Evolutionary conservation across 352 stramenopile species (phyloP).

Genomic region (Globisporangium apiculatum): DNA sequence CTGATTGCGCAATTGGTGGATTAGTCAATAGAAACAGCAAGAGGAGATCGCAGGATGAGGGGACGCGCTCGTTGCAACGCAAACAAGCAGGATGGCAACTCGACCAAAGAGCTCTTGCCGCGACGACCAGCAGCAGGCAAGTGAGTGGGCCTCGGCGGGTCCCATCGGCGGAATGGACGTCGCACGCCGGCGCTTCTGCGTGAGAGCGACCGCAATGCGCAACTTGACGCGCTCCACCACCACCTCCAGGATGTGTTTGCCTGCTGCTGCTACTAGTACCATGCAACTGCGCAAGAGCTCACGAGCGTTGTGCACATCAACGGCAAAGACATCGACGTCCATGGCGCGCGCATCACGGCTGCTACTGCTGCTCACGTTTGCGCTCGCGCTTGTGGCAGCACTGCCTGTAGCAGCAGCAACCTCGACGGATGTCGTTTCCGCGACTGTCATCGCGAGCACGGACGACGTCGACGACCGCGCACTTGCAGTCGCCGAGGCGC

Average conservation of each 20-base stretch:
- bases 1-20: too few species aligned
- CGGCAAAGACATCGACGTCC: too few species aligned
- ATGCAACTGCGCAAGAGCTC: background rate
- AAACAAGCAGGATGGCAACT: too few species aligned
- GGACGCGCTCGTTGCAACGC: too few species aligned
- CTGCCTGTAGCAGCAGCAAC: background rate
- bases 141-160: background rate
- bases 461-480: background rate
- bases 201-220: background rate
- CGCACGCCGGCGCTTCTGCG: background rate
- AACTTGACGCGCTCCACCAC: background rate
- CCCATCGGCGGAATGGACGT: background rate
- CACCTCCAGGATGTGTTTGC: background rate
- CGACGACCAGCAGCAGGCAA: too few species aligned
- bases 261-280: too few species aligned
- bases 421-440: background rate
- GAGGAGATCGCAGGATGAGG: too few species aligned
- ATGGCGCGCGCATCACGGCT: too few species aligned
- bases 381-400: background rate
- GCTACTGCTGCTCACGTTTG: background rate
- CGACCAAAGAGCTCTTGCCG: too few species aligned
- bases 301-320: too few species aligned
- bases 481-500: slow-evolving; percentile 3
- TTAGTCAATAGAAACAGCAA: too few species aligned
- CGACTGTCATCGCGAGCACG: background rate